Conservation (phyloP, 495 filamentous ascomycete species). For the Lichenothelia convexa region DNA sequence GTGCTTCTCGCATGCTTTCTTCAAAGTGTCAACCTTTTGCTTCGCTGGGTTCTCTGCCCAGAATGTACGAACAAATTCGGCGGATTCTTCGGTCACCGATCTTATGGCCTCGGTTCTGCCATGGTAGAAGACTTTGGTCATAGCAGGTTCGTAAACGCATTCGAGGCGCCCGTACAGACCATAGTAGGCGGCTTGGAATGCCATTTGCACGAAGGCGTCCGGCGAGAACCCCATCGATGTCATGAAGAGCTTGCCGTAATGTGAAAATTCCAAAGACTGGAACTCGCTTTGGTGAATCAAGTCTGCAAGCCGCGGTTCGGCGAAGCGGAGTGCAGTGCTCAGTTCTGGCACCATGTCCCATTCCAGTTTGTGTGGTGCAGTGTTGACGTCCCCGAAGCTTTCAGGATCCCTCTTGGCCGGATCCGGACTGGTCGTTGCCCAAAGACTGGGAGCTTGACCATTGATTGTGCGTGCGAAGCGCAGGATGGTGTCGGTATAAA, state of each 20-base stretch:
- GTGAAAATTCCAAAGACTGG: constrained; percentile 69
- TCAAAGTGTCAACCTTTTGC: constrained; percentile 67
- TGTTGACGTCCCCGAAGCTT: constrained; percentile 87
- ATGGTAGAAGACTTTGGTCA: constrained; percentile 89
- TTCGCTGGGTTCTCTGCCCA: constrained; percentile 78
- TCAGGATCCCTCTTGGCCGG: constrained; percentile 84
- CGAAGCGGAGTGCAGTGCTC: constrained; percentile 78
- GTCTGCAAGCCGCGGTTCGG: constrained; percentile 85
- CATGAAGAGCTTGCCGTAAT: constrained; percentile 94
- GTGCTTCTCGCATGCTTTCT: constrained; percentile 68
- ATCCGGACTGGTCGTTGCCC: constrained; percentile 81
- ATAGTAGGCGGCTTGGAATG: constrained; percentile 96
- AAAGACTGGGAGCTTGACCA: constrained; percentile 76
- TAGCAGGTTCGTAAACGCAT: constrained; percentile 92
- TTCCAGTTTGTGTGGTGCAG: constrained; percentile 87
- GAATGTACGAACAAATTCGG: constrained; percentile 81
- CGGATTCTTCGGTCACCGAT: constrained; percentile 60
- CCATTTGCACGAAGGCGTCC: constrained; percentile 97
- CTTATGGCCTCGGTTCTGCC: constrained; percentile 89
- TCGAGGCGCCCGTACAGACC: constrained; percentile 88
- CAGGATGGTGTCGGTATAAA: constrained; percentile 96
- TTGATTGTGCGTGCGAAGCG: constrained; percentile 94
- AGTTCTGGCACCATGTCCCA: constrained; percentile 96
- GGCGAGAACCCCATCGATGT: constrained; percentile 93
- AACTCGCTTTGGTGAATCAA: constrained; percentile 96